Evolutionary conservation across 768 basidiomycete species (phyloP), one percentile per base, ranked within the genome.

Genomic region (Suillus paluster): DNA sequence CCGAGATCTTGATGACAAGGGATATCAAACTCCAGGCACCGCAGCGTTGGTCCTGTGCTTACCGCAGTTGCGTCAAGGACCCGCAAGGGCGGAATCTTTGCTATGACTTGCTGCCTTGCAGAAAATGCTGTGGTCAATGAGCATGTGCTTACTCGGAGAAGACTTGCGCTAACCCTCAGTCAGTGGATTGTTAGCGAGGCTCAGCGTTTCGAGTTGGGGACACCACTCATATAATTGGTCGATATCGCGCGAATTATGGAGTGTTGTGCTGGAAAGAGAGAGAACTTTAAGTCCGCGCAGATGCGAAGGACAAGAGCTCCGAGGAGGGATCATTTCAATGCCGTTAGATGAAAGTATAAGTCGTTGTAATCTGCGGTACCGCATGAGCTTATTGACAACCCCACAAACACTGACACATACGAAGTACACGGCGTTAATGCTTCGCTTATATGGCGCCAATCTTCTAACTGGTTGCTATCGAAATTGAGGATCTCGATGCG

Each of bases 201-300:
- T 81, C 41, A 95, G 79, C 17, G 82, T 82, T 68, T 86, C 79
- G 12, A 96, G 78, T 58, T 71, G 61, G 17, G 93, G 92, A 66
- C 87, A 86, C 92, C 92, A 94, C 19, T 66, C 69, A 21, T 83
- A 77, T 48, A 96, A 71, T 2, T 83, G 81, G 72, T 94, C 90
- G 52, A 95, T 74, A 63, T 81, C 83, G 49, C 68, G 63, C 93
- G 91, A 94, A 21, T 78, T 63, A 17, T 71, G 63, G 45, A 96
- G 72, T 3, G 66, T 70, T 70, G 94, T 95, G 61, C 75, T 77
- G 46, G 88, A 84, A 59, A 95, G 74, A 5, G 86, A 85, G 17
- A 95, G 77, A 66, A 87, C 80, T 72, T 79, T 83, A 48, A 92
- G 70, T 27, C 68, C 63, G 45, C 69, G 75, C 19, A 80, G 67